These are phyloP conservation scores for Linanthus parryae DNA, from an alignment of 148 eudicot genomes.

Conservation along the genomic window DNA sequence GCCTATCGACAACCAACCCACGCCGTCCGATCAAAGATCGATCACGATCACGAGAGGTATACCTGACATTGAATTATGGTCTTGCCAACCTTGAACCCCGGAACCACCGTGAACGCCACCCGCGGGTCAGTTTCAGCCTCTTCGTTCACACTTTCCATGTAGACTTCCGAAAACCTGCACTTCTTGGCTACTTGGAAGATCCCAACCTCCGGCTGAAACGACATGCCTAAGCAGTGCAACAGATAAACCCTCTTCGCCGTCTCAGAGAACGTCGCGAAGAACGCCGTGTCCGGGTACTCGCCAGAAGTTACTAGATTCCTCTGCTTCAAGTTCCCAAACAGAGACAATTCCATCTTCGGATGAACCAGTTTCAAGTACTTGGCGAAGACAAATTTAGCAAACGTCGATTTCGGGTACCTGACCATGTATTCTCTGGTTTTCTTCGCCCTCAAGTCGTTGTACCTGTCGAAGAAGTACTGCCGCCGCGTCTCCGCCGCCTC, in stretches of 20 bases:
- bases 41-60: conserved; percentile 49
- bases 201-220: conserved; percentile 50
- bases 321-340: conserved; percentile 58
- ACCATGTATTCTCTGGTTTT: conserved; percentile 57
- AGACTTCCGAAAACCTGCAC: conserved; percentile 71
- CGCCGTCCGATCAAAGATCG: conserved; percentile 8
- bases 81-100: conserved; percentile 76
- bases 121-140: conserved; percentile 52
- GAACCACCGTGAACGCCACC: conserved; percentile 79
- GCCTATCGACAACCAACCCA: background rate
- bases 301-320: conserved; percentile 53
- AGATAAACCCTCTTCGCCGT: conserved; percentile 86
- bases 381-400: conserved; percentile 59
- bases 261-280: conserved; percentile 52
- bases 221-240: conserved; percentile 69
- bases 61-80: conserved; percentile 77
- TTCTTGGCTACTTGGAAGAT: conserved; percentile 56
- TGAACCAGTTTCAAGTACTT: conserved; percentile 67
- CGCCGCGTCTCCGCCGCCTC: conserved; percentile 28
- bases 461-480: conserved; percentile 58
- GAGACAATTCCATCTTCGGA: conserved; percentile 79
- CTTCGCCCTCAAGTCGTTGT: conserved; percentile 49
- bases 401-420: conserved; percentile 65
- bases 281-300: conserved; percentile 49
- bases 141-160: conserved; percentile 79